Percentiles rank a stretch among this genome's conserved stretches.
Evolutionary conservation across 1,284 basidiomycete species (phyloP).

Genomic region (Tranzscheliella williamsii): DNA sequence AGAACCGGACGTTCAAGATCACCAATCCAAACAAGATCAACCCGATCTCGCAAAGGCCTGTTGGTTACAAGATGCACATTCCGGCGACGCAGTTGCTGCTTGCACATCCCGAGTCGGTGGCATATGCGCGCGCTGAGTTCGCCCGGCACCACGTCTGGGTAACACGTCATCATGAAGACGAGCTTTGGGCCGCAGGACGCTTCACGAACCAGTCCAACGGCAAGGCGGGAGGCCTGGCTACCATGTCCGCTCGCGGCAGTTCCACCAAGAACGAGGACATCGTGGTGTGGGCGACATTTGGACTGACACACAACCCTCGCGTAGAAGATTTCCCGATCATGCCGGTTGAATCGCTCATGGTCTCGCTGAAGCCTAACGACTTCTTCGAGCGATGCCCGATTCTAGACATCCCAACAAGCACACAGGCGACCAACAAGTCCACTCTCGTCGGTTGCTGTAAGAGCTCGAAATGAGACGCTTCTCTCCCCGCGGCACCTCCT

Average conservation of each 20-base stretch:
- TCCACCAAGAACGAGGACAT: constrained; percentile 64
- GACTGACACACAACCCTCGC: constrained; percentile 79
- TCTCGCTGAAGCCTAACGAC: constrained; percentile 79
- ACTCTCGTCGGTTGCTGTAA: too few species aligned
- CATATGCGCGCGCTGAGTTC: constrained; percentile 76
- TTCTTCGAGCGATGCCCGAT: constrained; percentile 84
- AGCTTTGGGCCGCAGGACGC: constrained; percentile 83
- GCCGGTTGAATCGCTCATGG: constrained; percentile 77
- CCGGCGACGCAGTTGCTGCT: constrained; percentile 72
- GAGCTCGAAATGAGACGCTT: too few species aligned
- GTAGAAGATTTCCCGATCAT: constrained; percentile 84
- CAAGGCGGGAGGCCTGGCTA: constrained; percentile 69
- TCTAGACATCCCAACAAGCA: constrained; percentile 78
- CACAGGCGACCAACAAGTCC: constrained; percentile 62
- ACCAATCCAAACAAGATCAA: constrained; percentile 62
- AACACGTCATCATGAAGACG: constrained; percentile 68
- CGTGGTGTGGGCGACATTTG: constrained; percentile 75
- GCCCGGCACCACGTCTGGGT: constrained; percentile 76
- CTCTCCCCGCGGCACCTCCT: too few species aligned
- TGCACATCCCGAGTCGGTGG: constrained; percentile 73
- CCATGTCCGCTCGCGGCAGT: constrained; percentile 69
- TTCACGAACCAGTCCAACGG: constrained; percentile 76
- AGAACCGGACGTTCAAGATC: constrained; percentile 57
- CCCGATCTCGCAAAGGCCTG: constrained; percentile 66
- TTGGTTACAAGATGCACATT: constrained; percentile 71